phyloP scores from a whole-genome alignment of 2,329 filamentous ascomycete species.

The Sporothrix pallida region DNA sequence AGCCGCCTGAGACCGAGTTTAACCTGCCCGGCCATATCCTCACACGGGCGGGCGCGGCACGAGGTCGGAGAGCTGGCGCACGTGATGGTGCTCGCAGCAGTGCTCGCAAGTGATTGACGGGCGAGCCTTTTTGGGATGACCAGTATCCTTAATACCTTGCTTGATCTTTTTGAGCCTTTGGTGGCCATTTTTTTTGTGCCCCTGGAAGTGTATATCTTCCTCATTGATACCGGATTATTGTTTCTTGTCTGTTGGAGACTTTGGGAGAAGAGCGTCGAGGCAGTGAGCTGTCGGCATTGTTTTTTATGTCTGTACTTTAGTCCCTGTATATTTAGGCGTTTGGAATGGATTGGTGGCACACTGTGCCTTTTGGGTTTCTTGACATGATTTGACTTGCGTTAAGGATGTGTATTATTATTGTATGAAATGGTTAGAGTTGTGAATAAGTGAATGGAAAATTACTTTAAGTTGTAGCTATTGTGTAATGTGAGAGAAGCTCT shows the following conservation, averaged over 20 bases:
- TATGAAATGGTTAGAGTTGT: not conserved
- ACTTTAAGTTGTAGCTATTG: not conserved
- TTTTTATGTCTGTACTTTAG: not conserved
- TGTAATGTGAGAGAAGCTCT: not conserved
- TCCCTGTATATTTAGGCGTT: conserved; percentile 16
- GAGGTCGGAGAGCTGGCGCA: conserved; percentile 39
- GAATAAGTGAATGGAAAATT: not conserved
- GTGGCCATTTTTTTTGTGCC: conserved; percentile 5
- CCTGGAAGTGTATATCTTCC: not conserved
- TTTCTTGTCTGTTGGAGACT: not conserved
- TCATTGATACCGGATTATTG: not conserved
- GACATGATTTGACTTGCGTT: not conserved
- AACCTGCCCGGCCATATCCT: conserved; percentile 70
- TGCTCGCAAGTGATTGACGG: conserved; percentile 7
- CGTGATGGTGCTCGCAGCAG: not conserved
- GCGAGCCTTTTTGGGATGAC: too few species aligned
- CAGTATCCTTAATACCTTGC: not conserved
- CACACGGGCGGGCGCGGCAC: conserved; percentile 46
- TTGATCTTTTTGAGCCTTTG: not conserved
- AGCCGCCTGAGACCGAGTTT: conserved; percentile 74
- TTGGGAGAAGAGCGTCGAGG: not conserved
- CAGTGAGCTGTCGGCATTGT: not conserved
- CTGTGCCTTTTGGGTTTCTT: not conserved
- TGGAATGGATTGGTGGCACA: conserved; percentile 23
- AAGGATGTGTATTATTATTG: not conserved